These are phyloP conservation scores for Polyplosphaeria fusca DNA, from an alignment of 495 filamentous ascomycete species.

Conservation along the genomic window DNA sequence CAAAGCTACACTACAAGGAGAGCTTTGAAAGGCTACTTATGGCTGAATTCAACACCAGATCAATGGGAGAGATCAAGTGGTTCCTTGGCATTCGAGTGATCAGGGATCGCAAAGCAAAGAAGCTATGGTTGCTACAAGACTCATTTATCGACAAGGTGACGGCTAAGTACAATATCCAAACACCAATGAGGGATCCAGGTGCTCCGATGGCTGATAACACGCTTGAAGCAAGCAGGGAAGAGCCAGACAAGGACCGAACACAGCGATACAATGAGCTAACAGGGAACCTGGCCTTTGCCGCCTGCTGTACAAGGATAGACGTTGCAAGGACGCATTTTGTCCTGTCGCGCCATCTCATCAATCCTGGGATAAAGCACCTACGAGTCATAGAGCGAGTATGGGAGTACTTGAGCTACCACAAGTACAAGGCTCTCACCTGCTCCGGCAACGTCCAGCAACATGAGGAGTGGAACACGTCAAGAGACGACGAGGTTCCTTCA, in stretches of 20 bases:
- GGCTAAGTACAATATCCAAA: not conserved
- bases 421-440: not conserved
- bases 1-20: not conserved
- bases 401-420: not conserved
- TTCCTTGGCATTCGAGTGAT: too few species aligned
- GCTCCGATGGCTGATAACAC: not conserved
- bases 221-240: not conserved
- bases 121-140: slow-evolving; percentile 7
- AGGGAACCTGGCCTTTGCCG: not conserved
- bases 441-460: not conserved
- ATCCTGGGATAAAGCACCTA: not conserved
- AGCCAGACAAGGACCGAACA: not conserved
- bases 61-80: too few species aligned
- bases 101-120: not conserved
- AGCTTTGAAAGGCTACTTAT: not conserved
- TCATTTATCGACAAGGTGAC: slow-evolving; percentile 9
- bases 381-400: not conserved
- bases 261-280: too few species aligned
- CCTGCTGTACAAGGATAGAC: slow-evolving; percentile 4
- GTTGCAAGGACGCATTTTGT: slow-evolving; percentile 3
- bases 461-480: too few species aligned
- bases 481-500: not conserved
- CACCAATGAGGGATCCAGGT: not conserved
- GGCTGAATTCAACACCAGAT: not conserved
- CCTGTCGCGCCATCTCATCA: slow-evolving; percentile 1